Evolutionary conservation across 306 rosid species (phyloP).

Genomic region (Castanopsis chinensis): DNA sequence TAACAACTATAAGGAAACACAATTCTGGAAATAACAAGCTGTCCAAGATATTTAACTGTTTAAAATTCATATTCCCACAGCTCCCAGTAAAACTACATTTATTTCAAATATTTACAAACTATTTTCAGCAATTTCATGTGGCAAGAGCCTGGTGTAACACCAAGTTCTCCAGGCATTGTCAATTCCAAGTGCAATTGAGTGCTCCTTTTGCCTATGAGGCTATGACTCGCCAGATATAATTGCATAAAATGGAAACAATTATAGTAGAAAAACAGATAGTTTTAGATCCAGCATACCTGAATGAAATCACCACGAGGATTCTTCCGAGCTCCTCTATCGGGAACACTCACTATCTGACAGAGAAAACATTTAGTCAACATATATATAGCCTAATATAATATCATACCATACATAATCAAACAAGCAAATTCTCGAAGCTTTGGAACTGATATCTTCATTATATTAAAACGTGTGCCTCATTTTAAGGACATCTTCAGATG

Average conservation of each 20-base stretch:
- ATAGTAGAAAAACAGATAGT: not conserved
- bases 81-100: not conserved
- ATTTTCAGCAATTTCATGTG: not conserved
- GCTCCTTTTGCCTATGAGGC: not conserved
- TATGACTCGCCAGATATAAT: not conserved
- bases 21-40: slow-evolving; percentile 3
- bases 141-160: not conserved
- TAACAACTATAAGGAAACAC: slow-evolving; percentile 6
- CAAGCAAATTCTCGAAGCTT: not conserved
- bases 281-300: slow-evolving; percentile 38
- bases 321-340: slow-evolving; percentile 62
- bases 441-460: not conserved
- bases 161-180: not conserved
- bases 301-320: slow-evolving; percentile 54
- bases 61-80: not conserved
- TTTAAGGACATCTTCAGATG: not conserved
- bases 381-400: not conserved
- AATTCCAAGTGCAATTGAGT: not conserved
- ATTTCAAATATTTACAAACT: not conserved
- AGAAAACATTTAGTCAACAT: slow-evolving; percentile 3
- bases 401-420: not conserved
- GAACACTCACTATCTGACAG: slow-evolving; percentile 60
- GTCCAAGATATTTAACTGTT: not conserved
- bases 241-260: not conserved
- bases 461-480: not conserved